Evolutionary conservation across 2,329 filamentous ascomycete species (phyloP).

Genomic region (Penicillium freii): DNA sequence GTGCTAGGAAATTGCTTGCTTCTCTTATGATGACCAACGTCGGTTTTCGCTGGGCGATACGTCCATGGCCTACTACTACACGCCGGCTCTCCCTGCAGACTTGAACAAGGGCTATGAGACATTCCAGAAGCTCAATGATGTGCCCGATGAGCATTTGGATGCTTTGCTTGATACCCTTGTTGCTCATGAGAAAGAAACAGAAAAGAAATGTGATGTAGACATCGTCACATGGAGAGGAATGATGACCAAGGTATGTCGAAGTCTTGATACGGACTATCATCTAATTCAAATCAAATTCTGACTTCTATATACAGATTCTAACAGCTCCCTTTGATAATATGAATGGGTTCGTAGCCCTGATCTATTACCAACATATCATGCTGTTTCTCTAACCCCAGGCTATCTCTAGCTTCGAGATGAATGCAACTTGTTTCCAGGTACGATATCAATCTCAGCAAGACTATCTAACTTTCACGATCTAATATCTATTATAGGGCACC

Average conservation of each 20-base stretch:
- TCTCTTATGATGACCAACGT: conserved; percentile 88
- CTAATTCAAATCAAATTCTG: neutral
- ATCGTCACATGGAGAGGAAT: conserved; percentile 94
- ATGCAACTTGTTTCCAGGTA: conserved; percentile 86
- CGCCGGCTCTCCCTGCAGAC: conserved; percentile 67
- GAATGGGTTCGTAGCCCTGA: conserved; percentile 61
- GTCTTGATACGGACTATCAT: neutral
- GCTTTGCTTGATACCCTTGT: conserved; percentile 75
- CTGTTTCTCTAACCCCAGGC: conserved; percentile 4
- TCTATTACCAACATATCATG: neutral
- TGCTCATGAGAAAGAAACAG: conserved; percentile 66
- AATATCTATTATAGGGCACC: conserved; percentile 47
- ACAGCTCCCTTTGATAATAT: conserved; percentile 75
- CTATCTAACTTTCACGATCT: conserved; percentile 12
- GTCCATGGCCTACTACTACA: conserved; percentile 85
- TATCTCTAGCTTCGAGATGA: conserved; percentile 81
- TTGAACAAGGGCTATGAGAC: conserved; percentile 76
- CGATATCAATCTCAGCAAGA: conserved; percentile 15
- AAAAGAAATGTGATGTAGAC: conserved; percentile 69
- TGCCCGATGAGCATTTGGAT: conserved; percentile 81
- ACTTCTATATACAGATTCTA: conserved; percentile 64
- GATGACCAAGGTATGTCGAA: conserved; percentile 80
- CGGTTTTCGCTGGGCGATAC: conserved; percentile 72
- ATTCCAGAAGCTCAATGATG: conserved; percentile 80
- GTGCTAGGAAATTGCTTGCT: conserved; percentile 82